Base-by-base conservation (phyloP, 805 yeast species). In the Candida takata region DNA sequence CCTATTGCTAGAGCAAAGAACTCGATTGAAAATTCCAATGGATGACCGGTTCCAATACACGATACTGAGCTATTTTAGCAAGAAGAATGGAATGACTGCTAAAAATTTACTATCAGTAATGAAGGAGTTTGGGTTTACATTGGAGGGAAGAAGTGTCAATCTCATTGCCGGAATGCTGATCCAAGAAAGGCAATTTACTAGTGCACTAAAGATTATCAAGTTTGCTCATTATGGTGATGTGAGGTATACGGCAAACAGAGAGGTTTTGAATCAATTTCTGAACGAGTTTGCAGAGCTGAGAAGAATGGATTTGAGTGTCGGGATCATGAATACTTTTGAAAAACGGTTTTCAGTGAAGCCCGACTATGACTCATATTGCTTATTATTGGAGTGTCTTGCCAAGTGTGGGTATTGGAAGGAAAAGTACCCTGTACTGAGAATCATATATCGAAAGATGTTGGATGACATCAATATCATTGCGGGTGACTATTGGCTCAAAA, bases 221-320 rank as follows among this genome's bases (percentile, higher is more conserved):
- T 19, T 13, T 24, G 38, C 49, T 7, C 41, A 49, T 15, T 28
- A n/a, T 3, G 13, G 24, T 19, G 38, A 24, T 39, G 40, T 25
- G 26, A 29, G 9, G 27, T 52, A 20, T 36, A 51, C 20, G 29
- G 41, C 33, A 41, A 40, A 19, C 37, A 52, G 28, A 14, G 32
- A 33, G 10, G 40, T 30, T 6, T 20, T 67, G 35, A 60, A 66
- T 28, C 27, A 44, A 8, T 56, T 64, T 35, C 31, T 67, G 19
- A 44, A 51, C 6, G 31, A 33, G 6, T 58, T 65, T 33, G 50
- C 64, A 2, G 42, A 51, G 4, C 35, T 40, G 4, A 68, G 64
- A 13, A 50, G 65, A 35, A 43, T 62, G 3, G 70, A 66, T 43
- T 37, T 65, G 26, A 47, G 60, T 1, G 25, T 61, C 8, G 50